Evolutionary conservation across 2,329 filamentous ascomycete genomes (phyloP), one percentile per base, ranked within the genome.

Genomic region (Penicillium polonicum): DNA sequence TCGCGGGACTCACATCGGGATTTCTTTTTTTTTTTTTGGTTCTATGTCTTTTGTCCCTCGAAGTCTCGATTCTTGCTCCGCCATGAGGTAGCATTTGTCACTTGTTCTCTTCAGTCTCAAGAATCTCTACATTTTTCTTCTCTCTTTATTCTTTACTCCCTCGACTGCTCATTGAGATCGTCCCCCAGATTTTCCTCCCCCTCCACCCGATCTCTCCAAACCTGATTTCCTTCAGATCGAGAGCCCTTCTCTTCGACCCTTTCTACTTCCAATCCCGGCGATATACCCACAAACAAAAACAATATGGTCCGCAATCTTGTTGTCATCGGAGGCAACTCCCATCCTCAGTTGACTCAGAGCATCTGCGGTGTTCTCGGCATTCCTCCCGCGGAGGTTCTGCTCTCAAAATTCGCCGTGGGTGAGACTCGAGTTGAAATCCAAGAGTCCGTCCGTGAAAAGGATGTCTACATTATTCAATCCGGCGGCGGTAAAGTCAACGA

Each of bases 401-500:
- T 97, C 49, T 85, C 83, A 72, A 97, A 97, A 79, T 99, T 99
- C 80, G 91, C 92, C 33, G 91, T 94, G 52, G 94, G 94, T 66
- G 94, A 97, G 80, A 96, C 90, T 66, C 87, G 93, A 55, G 93
- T 96, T 62, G 94, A 97, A 77, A 96, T 99, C 71, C 85, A 92
- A 74, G 94, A 99, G 77, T 96, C 92, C 15, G 94, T 99, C 51
- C 89, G 94, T 68, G 94, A 91, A 68, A 99, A 99, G 76, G 94
- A 99, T 85, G 94, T 97, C 74, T 99, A 95, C 80, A 97, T 97
- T 73, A 91, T 99, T 70, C 93, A 97, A 78, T 94, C 91, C 42
- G 92, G 91, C 67, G 91, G 91, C 67, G 92, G 91, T 63, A 90
- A 89, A 69, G 91, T 97, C 78, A 99, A 99, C 74, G 94, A 99